phyloP scores from a whole-genome alignment of 192 early-diverging fungal genomes.

The Neocallimastix lanati region DNA sequence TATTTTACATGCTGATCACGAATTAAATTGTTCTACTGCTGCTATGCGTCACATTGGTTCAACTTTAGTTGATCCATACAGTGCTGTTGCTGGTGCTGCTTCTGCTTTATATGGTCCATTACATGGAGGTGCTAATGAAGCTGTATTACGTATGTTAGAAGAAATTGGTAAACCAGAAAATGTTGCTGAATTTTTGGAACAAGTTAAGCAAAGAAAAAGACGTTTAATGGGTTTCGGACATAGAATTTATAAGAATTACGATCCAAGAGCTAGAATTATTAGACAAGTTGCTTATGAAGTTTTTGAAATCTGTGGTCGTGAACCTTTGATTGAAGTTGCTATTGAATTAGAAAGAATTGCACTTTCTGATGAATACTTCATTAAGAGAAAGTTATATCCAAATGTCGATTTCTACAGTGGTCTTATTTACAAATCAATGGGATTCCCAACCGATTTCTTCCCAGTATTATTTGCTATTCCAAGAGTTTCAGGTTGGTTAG shows the following conservation, averaged over 20 bases:
- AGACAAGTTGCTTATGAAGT: conserved; percentile 39
- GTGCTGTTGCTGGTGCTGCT: conserved; percentile 34
- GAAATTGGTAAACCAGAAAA: conserved; percentile 36
- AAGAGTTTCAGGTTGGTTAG: conserved; percentile 36
- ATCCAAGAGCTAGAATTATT: conserved; percentile 44
- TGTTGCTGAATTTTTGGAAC: conserved; percentile 32
- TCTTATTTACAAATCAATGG: conserved; percentile 46
- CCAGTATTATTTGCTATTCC: conserved; percentile 31
- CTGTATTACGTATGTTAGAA: conserved; percentile 43
- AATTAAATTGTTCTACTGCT: conserved; percentile 24
- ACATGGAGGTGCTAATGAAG: conserved; percentile 47
- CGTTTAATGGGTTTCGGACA: conserved; percentile 46
- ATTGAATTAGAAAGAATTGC: conserved; percentile 39
- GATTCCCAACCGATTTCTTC: conserved; percentile 56
- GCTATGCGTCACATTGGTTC: conserved; percentile 48
- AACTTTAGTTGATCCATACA: conserved; percentile 39
- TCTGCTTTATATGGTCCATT: conserved; percentile 48
- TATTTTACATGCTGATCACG: conserved; percentile 48
- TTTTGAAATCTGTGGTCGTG: conserved; percentile 41
- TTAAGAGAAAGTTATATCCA: conserved; percentile 41
- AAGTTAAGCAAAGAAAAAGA: conserved; percentile 35
- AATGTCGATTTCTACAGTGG: conserved; percentile 34
- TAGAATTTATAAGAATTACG: conserved; percentile 44
- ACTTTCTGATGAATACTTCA: conserved; percentile 40
- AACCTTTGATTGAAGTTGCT: conserved; percentile 41